Percentiles rank a stretch among this genome's conserved stretches.
These are phyloP conservation scores for Zygosaccharomyces pseudobailii DNA, from an alignment of 1,139 yeast species.

Conservation along the genomic window DNA sequence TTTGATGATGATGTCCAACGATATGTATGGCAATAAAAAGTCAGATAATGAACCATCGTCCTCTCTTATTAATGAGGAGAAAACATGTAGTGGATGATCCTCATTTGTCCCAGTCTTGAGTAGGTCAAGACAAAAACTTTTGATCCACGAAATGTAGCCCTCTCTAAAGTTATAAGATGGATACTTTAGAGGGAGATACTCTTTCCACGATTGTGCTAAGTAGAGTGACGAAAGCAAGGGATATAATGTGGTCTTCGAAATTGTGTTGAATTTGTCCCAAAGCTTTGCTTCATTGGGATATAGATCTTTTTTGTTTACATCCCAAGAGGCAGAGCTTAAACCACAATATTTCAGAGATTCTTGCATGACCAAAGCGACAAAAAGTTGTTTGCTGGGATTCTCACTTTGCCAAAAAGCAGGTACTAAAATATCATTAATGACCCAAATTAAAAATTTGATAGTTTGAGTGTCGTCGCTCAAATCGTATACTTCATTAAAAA, in stretches of 20 bases:
- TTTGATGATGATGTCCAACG: slow-evolving; percentile 57
- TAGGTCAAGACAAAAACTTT: slow-evolving; percentile 60
- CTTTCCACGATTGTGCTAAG: slow-evolving; percentile 45
- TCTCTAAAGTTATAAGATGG: slow-evolving; percentile 48
- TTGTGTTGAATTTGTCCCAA: slow-evolving; percentile 64
- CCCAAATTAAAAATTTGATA: slow-evolving; percentile 56
- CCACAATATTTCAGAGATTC: slow-evolving; percentile 68
- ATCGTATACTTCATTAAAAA: slow-evolving; percentile 52
- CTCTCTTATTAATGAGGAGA: slow-evolving; percentile 62
- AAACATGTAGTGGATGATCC: slow-evolving; percentile 54
- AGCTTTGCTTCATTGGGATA: slow-evolving; percentile 37
- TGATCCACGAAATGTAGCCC: slow-evolving; percentile 62
- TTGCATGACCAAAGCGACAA: slow-evolving; percentile 86
- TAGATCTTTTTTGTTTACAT: slow-evolving; percentile 33
- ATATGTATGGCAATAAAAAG: slow-evolving; percentile 74
- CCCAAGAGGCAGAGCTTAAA: slow-evolving; percentile 40
- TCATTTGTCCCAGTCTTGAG: slow-evolving; percentile 45
- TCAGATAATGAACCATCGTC: slow-evolving; percentile 68
- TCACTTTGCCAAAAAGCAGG: slow-evolving; percentile 86
- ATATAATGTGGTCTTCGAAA: slow-evolving; percentile 67
- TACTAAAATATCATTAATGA: slow-evolving; percentile 65
- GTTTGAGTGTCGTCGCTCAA: slow-evolving; percentile 62
- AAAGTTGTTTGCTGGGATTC: slow-evolving; percentile 79
- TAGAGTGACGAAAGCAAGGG: slow-evolving; percentile 76
- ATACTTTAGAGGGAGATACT: slow-evolving; percentile 38